Conservation (phyloP, 2,329 filamentous ascomycete species). For the Fusarium sublunatum region DNA sequence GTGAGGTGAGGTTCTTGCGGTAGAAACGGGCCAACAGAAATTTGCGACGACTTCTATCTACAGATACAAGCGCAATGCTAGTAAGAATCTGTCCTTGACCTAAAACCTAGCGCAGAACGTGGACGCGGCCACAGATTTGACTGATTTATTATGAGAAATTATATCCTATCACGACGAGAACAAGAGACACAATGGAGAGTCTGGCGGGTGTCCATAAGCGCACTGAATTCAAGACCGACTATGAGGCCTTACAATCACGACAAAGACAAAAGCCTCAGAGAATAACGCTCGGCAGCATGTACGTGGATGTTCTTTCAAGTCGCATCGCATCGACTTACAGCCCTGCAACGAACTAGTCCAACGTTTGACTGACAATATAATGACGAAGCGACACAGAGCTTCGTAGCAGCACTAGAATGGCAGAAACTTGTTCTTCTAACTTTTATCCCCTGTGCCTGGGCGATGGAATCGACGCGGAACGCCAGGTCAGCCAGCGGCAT, state of each 20-base stretch:
- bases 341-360: background rate
- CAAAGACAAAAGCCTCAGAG: background rate
- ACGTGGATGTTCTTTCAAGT: slow-evolving; percentile 2
- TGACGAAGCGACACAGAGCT: slow-evolving; percentile 19
- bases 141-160: background rate
- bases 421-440: slow-evolving; percentile 20
- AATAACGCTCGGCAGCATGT: background rate
- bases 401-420: background rate
- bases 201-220: background rate
- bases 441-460: slow-evolving; percentile 16
- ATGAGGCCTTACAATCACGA: slow-evolving; percentile 1
- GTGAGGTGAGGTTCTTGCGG: slow-evolving; percentile 14
- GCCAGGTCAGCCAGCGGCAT: slow-evolving; percentile 19
- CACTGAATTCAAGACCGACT: background rate
- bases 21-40: slow-evolving; percentile 33
- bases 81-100: background rate
- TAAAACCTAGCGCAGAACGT: slow-evolving; percentile 1
- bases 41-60: slow-evolving; percentile 15
- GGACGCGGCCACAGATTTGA: background rate
- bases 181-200: background rate
- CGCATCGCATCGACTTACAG: background rate
- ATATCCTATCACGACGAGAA: background rate
- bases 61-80: slow-evolving; percentile 21
- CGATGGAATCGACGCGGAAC: slow-evolving; percentile 3
- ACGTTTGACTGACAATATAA: slow-evolving; percentile 14